Percentiles rank a stretch among this genome's conserved stretches.
These are phyloP conservation scores for Talaromyces liani DNA, from an alignment of 495 filamentous ascomycete species.

Conservation along the genomic window DNA sequence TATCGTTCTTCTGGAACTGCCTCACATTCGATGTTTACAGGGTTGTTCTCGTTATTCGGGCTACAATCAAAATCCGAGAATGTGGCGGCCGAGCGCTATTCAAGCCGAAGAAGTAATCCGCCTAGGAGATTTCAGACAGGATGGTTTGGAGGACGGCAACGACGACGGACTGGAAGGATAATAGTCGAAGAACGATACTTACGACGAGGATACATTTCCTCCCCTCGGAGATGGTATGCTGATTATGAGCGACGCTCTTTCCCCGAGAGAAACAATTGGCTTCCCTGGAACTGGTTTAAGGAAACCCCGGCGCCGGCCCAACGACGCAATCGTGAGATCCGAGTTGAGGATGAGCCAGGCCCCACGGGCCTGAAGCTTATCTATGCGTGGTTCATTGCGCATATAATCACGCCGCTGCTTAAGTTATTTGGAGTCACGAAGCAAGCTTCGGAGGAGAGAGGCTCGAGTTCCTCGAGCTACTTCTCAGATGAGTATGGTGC, in stretches of 20 bases:
- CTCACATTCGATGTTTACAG: neutral
- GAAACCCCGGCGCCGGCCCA: neutral
- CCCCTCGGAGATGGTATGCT: neutral
- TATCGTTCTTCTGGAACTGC: neutral
- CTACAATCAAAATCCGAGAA: neutral
- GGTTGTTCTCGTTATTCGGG: neutral
- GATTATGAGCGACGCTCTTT: neutral
- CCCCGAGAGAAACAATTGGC: neutral
- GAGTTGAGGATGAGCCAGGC: neutral
- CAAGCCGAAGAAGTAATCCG: neutral
- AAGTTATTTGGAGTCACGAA: neutral
- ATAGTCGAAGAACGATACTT: neutral
- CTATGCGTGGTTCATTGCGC: neutral
- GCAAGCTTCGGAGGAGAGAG: neutral
- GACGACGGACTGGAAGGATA: neutral
- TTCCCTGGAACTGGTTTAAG: neutral
- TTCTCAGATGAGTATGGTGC: neutral
- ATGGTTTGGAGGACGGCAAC: conserved; percentile 2
- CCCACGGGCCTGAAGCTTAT: neutral
- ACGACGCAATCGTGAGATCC: neutral
- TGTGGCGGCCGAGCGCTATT: neutral
- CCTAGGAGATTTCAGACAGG: neutral
- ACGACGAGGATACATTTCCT: neutral
- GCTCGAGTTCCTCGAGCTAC: neutral
- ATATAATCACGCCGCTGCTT: neutral